Evolutionary conservation across 805 yeast species (phyloP), one percentile per base, ranked within the genome.

Genomic region (Starmerella stigmatis): DNA sequence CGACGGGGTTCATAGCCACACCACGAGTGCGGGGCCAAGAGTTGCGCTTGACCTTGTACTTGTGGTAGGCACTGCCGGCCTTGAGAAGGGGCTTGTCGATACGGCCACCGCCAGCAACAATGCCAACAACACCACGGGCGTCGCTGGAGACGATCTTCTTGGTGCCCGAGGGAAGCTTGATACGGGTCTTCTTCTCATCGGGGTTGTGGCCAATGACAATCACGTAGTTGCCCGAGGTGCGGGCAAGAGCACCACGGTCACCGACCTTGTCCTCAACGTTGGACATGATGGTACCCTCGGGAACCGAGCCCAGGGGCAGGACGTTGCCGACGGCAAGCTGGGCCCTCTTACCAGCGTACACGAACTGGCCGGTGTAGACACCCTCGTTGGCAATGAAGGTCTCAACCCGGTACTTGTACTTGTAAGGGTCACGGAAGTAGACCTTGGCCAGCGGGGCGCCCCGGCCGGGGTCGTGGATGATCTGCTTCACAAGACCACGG

Each of bases 1-100:
- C 98, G 72, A 89, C 98, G 73, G 97, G 97, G 79, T 89, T 89
- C 98, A 92, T 89, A 72, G 98, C 98, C 71, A 89, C 97, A 89
- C 97, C 98, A 79, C 97, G 86, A 69, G 97, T 92, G 84, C 86
- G 88, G 76, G 98, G 98, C 97, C 97, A 92, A 60, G 95, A 86
- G 94, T 92, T 86, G 78, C 97, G 81, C 94, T 92, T 92, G 67
- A 88, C 94, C 76, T 74, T 88, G 92, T 82, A 88, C 79, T 89
- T 89, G 88, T 89, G 96, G 95, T 81, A 89, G 60, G 98, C 98
- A 79, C 94, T 86, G 78, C 97, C 97, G 69, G 98, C 98, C 85
- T 89, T 89, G 71, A 89, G 82, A 77, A 89, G 77, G 75, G 98
- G 98, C 79, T 89, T 89, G 76, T 89, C 97, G 67, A 86, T 86